Evolutionary conservation across 306 rosid genomes (phyloP).

Genomic region (Fragaria ananassa): DNA sequence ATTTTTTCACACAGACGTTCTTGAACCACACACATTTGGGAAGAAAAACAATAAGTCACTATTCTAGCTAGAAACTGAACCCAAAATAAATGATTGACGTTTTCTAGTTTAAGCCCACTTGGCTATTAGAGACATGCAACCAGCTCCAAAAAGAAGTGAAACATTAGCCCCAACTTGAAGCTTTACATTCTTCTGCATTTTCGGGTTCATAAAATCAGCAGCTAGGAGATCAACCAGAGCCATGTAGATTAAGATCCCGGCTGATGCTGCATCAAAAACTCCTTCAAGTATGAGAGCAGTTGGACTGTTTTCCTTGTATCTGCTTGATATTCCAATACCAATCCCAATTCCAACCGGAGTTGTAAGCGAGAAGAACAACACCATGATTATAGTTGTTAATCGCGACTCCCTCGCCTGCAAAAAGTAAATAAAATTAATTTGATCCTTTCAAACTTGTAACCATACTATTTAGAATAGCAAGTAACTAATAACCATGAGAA

Average conservation of each 20-base stretch:
- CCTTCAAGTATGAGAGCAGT: conserved; percentile 55
- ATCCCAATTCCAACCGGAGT: conserved; percentile 57
- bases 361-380: conserved; percentile 49
- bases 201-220: conserved; percentile 37
- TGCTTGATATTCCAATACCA: conserved; percentile 39
- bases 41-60: no score
- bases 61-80: neutral
- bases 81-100: neutral
- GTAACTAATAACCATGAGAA: no score
- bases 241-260: conserved; percentile 65
- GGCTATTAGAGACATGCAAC: conserved; percentile 36
- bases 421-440: no score
- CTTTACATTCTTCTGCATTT: conserved; percentile 24
- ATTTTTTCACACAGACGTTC: neutral
- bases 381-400: conserved; percentile 31
- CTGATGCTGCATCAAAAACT: conserved; percentile 47
- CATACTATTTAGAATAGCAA: neutral
- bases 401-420: conserved; percentile 37
- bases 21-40: neutral
- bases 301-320: conserved; percentile 43
- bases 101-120: conserved; percentile 29
- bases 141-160: conserved; percentile 31
- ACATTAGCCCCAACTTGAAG: conserved; percentile 29
- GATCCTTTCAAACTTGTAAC: neutral
- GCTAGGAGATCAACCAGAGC: conserved; percentile 49